phyloP scores from a whole-genome alignment of 2,329 filamentous ascomycete species.

The Cercospora sp. region DNA sequence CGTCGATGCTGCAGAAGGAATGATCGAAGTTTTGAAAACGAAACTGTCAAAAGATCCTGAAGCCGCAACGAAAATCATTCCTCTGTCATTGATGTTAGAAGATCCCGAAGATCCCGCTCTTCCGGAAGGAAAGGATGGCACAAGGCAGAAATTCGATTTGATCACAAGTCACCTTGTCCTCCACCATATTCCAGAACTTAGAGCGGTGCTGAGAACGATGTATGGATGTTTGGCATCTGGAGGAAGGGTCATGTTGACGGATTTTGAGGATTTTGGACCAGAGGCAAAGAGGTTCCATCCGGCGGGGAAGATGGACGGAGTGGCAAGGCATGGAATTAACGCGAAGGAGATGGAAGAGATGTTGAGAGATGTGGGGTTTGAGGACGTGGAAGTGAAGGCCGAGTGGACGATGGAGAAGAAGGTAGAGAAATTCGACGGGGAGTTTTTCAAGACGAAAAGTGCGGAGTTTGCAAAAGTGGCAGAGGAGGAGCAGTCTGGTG shows the following conservation, averaged over 20 bases:
- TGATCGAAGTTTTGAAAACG: constrained; percentile 31
- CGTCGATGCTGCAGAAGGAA: constrained; percentile 33
- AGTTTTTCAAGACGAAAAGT: constrained; percentile 24
- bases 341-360: constrained; percentile 25
- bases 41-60: constrained; percentile 23
- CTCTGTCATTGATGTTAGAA: constrained; percentile 30
- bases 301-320: constrained; percentile 29
- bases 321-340: constrained; percentile 33
- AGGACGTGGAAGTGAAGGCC: constrained; percentile 26
- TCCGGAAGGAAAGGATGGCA: constrained; percentile 17
- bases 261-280: constrained; percentile 33
- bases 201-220: constrained; percentile 30
- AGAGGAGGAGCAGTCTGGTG: constrained; percentile 18
- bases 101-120: constrained; percentile 29
- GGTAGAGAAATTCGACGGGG: constrained; percentile 36
- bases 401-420: constrained; percentile 33
- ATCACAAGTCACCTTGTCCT: constrained; percentile 34
- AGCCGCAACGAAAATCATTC: constrained; percentile 28
- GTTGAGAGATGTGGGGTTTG: constrained; percentile 28
- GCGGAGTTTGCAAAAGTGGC: constrained; percentile 31
- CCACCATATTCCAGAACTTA: constrained; percentile 32
- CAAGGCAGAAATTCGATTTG: constrained; percentile 31
- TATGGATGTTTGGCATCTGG: constrained; percentile 28
- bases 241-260: constrained; percentile 31
- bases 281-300: constrained; percentile 33